Evolutionary conservation across 768 basidiomycete genomes (phyloP).

Genomic region (Gloeopeniophorella convolvens): DNA sequence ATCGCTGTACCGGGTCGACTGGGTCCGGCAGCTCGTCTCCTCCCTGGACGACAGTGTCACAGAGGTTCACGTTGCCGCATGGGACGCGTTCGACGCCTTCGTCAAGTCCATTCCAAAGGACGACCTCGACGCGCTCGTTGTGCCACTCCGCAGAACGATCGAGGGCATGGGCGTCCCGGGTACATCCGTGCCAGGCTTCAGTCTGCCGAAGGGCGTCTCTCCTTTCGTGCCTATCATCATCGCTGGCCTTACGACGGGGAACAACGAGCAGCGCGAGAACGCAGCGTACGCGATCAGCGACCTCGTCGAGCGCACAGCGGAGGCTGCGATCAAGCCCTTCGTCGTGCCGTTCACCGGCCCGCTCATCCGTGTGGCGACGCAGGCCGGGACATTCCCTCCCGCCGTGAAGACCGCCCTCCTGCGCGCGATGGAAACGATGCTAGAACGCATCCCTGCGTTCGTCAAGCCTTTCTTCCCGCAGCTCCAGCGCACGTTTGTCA

Average conservation of each 20-base stretch:
- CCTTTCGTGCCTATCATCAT: slow-evolving; percentile 84
- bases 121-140: slow-evolving; percentile 85
- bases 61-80: slow-evolving; percentile 74
- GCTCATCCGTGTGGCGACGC: slow-evolving; percentile 89
- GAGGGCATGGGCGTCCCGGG: slow-evolving; percentile 81
- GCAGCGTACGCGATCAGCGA: slow-evolving; percentile 97
- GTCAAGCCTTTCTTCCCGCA: slow-evolving; percentile 99
- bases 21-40: slow-evolving; percentile 85
- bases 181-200: slow-evolving; percentile 77
- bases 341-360: slow-evolving; percentile 95
- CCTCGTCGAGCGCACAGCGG: slow-evolving; percentile 83
- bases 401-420: slow-evolving; percentile 92
- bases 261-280: slow-evolving; percentile 90
- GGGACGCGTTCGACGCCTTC: slow-evolving; percentile 77
- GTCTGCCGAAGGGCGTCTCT: slow-evolving; percentile 73
- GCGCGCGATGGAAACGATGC: slow-evolving; percentile 75
- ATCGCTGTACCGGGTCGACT: slow-evolving; percentile 84
- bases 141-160: slow-evolving; percentile 81
- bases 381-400: slow-evolving; percentile 83
- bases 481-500: slow-evolving; percentile 92
- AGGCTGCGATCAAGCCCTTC: slow-evolving; percentile 84
- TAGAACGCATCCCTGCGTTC: slow-evolving; percentile 78
- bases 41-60: slow-evolving; percentile 74
- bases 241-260: slow-evolving; percentile 89
- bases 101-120: slow-evolving; percentile 90